Percentiles rank a stretch among this genome's conserved stretches.
These are phyloP conservation scores for Wallacemonas sp. DNA, from an alignment of 208 protist species.

Conservation along the genomic window DNA sequence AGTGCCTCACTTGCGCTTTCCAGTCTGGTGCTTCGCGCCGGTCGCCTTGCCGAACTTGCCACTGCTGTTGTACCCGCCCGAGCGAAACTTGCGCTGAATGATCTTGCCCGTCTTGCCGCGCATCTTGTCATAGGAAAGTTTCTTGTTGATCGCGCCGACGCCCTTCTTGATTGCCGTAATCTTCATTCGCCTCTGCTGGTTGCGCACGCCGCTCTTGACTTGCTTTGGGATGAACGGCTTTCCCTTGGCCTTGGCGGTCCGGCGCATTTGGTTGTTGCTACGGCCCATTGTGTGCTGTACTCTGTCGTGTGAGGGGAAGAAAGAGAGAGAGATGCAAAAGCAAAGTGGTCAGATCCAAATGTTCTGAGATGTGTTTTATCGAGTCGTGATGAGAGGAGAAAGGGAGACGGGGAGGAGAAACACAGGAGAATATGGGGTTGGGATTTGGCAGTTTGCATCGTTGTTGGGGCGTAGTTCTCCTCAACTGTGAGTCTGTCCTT, in stretches of 20 bases:
- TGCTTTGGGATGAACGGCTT: constrained; percentile 72
- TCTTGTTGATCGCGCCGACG: constrained; percentile 36
- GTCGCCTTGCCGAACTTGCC: constrained; percentile 73
- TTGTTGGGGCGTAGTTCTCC: too few relatives aligned
- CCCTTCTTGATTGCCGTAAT: constrained; percentile 45
- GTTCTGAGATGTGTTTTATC: not conserved
- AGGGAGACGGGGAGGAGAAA: not conserved
- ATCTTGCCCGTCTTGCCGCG: constrained; percentile 59
- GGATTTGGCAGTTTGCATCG: too few relatives aligned
- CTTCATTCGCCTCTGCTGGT: constrained; percentile 61
- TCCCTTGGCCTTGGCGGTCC: constrained; percentile 55
- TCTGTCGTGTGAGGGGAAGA: not conserved
- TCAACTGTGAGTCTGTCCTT: too few relatives aligned
- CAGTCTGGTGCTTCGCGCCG: constrained; percentile 58
- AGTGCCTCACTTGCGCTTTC: constrained; percentile 36
- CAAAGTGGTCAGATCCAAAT: not conserved
- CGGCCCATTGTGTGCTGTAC: constrained; percentile 78
- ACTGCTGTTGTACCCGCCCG: constrained; percentile 80
- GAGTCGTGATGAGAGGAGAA: not conserved
- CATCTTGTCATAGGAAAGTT: constrained; percentile 79
- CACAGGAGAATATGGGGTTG: not conserved
- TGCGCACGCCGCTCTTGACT: constrained; percentile 82
- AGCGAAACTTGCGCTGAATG: constrained; percentile 66
- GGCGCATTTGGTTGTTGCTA: constrained; percentile 86
- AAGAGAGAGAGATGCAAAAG: not conserved